Evolutionary conservation across 2,329 filamentous ascomycete genomes (phyloP).

Genomic region (Arthrobotrys pseudoclavata): DNA sequence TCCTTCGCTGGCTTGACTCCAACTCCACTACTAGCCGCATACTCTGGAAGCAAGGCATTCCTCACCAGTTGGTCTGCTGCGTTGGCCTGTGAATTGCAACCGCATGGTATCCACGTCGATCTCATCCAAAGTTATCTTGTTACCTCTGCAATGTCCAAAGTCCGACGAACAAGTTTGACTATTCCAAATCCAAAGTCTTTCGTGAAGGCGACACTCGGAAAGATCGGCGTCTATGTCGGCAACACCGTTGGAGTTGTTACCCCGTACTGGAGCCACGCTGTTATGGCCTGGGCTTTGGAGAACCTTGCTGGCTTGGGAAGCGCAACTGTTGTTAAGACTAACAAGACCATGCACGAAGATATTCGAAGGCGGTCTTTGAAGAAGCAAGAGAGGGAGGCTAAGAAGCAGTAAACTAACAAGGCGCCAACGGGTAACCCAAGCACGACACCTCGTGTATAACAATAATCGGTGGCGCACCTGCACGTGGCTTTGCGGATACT

Average conservation of each 20-base stretch:
- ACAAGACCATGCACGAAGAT: conserved; percentile 80
- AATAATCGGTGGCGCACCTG: background rate
- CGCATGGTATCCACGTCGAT: conserved; percentile 87
- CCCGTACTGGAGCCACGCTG: conserved; percentile 90
- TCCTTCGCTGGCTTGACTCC: conserved; percentile 94
- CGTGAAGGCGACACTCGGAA: conserved; percentile 81
- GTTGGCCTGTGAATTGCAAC: conserved; percentile 83
- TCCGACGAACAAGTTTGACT: conserved; percentile 80
- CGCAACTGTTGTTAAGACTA: conserved; percentile 72
- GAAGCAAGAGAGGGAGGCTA: conserved; percentile 85
- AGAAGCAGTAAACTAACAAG: conserved; percentile 70
- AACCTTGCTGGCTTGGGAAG: conserved; percentile 74
- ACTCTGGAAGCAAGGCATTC: conserved; percentile 98
- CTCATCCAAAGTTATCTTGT: conserved; percentile 93
- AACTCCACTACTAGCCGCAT: conserved; percentile 91
- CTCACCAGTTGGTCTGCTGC: conserved; percentile 95
- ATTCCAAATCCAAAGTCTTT: conserved; percentile 87
- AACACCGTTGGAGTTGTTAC: conserved; percentile 79
- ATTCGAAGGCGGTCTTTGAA: conserved; percentile 85
- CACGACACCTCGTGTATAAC: background rate
- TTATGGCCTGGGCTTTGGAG: conserved; percentile 85
- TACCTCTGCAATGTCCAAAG: conserved; percentile 96
- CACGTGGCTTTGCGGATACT: background rate
- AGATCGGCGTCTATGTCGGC: conserved; percentile 76
- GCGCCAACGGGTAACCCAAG: background rate